Conservation (phyloP, 169 alveolate species). For the Besnoitia besnoiti region DNA sequence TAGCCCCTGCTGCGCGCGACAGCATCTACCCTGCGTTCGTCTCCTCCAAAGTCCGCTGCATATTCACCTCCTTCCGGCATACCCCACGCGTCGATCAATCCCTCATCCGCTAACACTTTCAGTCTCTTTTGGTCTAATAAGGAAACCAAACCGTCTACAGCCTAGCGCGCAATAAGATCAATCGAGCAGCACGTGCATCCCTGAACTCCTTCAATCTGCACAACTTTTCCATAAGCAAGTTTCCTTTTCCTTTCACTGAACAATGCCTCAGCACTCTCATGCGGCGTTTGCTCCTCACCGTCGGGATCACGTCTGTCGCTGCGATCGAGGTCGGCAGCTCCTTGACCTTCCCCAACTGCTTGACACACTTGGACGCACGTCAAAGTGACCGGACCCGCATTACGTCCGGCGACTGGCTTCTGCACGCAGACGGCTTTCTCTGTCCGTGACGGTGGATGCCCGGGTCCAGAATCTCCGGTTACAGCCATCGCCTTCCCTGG, state of each 20-base stretch:
- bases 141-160: neutral
- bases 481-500: too few species aligned
- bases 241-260: neutral
- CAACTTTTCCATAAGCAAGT: neutral
- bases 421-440: too few species aligned
- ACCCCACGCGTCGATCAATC: neutral
- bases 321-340: too few species aligned
- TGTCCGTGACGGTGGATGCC: too few species aligned
- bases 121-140: neutral
- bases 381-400: too few species aligned
- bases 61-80: neutral
- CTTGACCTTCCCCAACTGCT: too few species aligned
- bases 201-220: neutral
- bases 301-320: too few species aligned
- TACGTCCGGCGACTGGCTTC: too few species aligned
- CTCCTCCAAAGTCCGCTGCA: neutral
- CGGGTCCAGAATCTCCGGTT: too few species aligned
- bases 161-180: neutral
- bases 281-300: too few species aligned
- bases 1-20: neutral
- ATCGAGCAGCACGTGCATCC: constrained; percentile 3
- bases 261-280: too few species aligned
- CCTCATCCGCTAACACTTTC: constrained; percentile 1
- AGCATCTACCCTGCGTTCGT: neutral
- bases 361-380: too few species aligned